These are phyloP conservation scores for Citrus australasica DNA, from an alignment of 345 rosid genomes.

Conservation along the genomic window DNA sequence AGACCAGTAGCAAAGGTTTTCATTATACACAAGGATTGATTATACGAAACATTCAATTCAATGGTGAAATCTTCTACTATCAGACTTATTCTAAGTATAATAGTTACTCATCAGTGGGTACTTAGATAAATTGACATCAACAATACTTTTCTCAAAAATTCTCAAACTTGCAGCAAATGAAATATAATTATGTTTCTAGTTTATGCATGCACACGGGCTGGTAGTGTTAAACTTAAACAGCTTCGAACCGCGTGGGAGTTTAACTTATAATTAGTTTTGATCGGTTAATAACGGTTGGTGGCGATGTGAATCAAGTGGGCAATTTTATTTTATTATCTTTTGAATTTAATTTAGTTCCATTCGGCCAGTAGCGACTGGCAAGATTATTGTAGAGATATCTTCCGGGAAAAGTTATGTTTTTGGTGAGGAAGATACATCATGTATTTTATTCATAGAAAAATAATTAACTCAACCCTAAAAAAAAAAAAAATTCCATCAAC, in stretches of 20 bases:
- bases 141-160: not conserved
- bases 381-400: constrained; percentile 1
- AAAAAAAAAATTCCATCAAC: not conserved
- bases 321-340: not conserved
- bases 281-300: constrained; percentile 12
- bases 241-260: not conserved
- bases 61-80: too few species aligned
- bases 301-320: not conserved
- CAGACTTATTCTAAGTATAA: too few species aligned
- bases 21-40: too few species aligned
- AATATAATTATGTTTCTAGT: not conserved
- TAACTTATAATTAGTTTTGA: not conserved
- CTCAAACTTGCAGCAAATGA: not conserved
- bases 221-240: not conserved
- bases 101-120: too few species aligned
- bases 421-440: not conserved
- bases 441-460: not conserved
- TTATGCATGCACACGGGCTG: not conserved
- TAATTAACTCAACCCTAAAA: too few species aligned
- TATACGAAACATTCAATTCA: too few species aligned
- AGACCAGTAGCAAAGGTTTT: too few species aligned
- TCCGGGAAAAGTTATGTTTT: constrained; percentile 25
- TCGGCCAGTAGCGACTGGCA: not conserved
- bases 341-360: not conserved
- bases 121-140: too few species aligned